Evolutionary conservation across 805 yeast species (phyloP), one percentile per base, ranked within the genome.

Genomic region (Candida peoriensis): DNA sequence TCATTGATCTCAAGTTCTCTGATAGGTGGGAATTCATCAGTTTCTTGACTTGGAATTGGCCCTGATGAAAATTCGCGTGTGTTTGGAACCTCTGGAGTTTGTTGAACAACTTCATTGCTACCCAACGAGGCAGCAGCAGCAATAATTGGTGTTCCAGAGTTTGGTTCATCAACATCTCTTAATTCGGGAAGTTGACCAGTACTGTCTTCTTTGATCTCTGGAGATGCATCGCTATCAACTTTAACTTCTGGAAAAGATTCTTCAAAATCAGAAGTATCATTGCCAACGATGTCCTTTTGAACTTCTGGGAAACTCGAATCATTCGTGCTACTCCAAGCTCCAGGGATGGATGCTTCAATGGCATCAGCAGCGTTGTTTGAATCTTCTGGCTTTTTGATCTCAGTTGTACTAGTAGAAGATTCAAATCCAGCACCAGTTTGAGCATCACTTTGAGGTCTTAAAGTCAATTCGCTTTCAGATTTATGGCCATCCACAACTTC

Each of bases 1-100:
- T 75, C 81, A 29, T 68, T 73, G 27, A 67, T 60, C 17, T 74
- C 72, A 21, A 76, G 52, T 44, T 79, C 80, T 43, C 65, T 58
- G 28, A 78, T 73, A 20, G 85, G 81, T 9, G 84, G 83, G 46
- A 78, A 78, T 43, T 78, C 84, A 11, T 66, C 69, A 32, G 59
- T 65, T 16, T 37, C 48, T 20, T 39, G 31, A 13, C 30, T 28
- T 7, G 39, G 20, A 21, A 34, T 29, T 18, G 36, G 27, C 28
- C 20, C 7, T 2, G 18, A 14, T 36, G 20, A 24, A 40, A 37
- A 12, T 49, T 63, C 17, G 33, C 30, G 10, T n/a, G 26, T 12
- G 2, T 20, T 32, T 15, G 38, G 33, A 9, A 36, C 32, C 9
- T 39, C 38, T 5, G 48, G 34, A 17, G 46, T 36, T 20, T 8